Percentiles rank a stretch among this genome's conserved stretches.
phyloP scores from a whole-genome alignment of 1,284 basidiomycete species.

The Rhodotorula sp. region DNA sequence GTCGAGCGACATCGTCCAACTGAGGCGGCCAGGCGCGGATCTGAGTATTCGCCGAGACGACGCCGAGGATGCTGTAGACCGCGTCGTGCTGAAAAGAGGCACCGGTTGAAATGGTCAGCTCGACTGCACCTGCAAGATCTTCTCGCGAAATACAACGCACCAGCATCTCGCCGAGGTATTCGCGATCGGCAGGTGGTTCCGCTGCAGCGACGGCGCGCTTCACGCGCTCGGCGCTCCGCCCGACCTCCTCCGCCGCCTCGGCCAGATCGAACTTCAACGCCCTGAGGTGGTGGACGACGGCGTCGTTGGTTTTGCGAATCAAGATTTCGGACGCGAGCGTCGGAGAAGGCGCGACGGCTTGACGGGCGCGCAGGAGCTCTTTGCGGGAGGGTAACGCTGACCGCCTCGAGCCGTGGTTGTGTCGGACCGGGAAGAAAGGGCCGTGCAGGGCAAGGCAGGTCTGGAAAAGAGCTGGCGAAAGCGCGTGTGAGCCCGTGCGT shows the following conservation, averaged over 20 bases:
- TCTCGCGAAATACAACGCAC: not conserved
- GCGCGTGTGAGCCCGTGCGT: not conserved
- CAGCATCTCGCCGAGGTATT: not conserved
- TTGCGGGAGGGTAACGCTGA: not conserved
- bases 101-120: not conserved
- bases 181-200: too few species aligned
- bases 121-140: not conserved
- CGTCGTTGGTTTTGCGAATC: too few species aligned
- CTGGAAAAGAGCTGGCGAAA: not conserved
- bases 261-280: not conserved
- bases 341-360: conserved; percentile 2
- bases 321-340: not conserved
- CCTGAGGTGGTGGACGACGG: not conserved
- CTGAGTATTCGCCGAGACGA: not conserved
- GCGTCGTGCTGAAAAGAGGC: conserved; percentile 7
- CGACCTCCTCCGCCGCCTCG: not conserved
- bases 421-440: not conserved
- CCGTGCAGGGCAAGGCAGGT: not conserved
- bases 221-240: not conserved
- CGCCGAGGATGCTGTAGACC: not conserved
- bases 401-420: conserved; percentile 6
- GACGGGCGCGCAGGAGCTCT: conserved; percentile 6
- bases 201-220: not conserved
- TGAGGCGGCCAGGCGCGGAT: too few species aligned
- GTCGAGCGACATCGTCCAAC: not conserved